Base-by-base conservation (phyloP, 2,329 filamentous ascomycete genomes). In the Neonectria sp. region DNA sequence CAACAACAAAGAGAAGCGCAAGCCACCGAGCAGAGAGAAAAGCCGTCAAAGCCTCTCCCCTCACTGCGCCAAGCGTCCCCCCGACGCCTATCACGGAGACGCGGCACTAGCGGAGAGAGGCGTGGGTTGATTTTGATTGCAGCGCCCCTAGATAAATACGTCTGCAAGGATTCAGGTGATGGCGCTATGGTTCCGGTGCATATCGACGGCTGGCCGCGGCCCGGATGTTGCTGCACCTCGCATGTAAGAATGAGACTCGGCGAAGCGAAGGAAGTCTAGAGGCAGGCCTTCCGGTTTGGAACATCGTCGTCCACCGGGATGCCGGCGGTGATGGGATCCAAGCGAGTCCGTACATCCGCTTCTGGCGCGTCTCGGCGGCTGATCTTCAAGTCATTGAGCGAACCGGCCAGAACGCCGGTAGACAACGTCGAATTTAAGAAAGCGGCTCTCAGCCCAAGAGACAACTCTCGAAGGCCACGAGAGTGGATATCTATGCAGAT, bases 401-500 rank as follows among this genome's bases (percentile, higher is more conserved):
- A 43, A 31, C 43, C 31, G 55, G 59, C 17, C 55, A 29, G 37
- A 37, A 55, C 33, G 46, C 27, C 25, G 33, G 27, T 68, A 29
- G 71, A 72, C 56, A 65, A 68, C 46, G 64, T 76, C 63, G 68
- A 71, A 73, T 74, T 55, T 68, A 68, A 71, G 58, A 37, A 70
- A 63, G 66, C 51, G 53, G 60, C 64, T 68, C 65, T 63, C 51
- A 58, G 60, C 52, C 58, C 51, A 48, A 33, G 46, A 58, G 40
- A 40, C 46, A 40, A 40, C 43, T 57, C 58, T 56, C 37, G 40
- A 58, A 55, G 55, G 67, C 45, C 51, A 57, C 61, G 49, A 67
- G 65, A 71, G 67, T 64, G 74, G 74, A 77, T 77, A 76, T 77
- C 71, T 76, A 76, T 71, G 70, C 68, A 71, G 62, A 69, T 70